Base-by-base conservation (phyloP, 2,329 filamentous ascomycete species). In the Ascochyta rabiei region DNA sequence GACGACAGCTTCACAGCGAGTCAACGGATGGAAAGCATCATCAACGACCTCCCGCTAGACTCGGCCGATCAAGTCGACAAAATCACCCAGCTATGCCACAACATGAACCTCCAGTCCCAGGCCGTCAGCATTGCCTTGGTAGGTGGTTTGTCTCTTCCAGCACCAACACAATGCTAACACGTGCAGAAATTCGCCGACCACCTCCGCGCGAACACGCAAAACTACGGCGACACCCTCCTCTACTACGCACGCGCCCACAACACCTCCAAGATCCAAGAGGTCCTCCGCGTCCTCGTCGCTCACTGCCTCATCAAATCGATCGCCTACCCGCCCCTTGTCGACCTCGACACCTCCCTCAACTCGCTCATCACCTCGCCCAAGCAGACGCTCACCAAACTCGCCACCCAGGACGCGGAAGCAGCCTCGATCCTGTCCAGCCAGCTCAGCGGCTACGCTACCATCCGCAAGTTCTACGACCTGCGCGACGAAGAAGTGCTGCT, bases 231-330 rank as follows among this genome's bases (percentile, higher is more conserved):
- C 61, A 90, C 91, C 0, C 82, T 98, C 18, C 88, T 95, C 77
- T 97, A 96, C 79, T 98, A 95, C 72, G 89, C 93, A 21, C 85
- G 96, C 12, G 90, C 92, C 3, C 92, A 96, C 69, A 86, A 88
- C 23, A 79, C 86, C 1, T 81, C 84, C 60, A 96, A 93, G 75
- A 88, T 97, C 47, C 90, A 90, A 67, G 87, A 92, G 59, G 89
- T 96, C 18, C 83, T 96, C 38, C 90, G 96, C 70, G 84, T 95
- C 3, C 85, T 98, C 47, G 93, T 92, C 64, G 91, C 91, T 2
- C 89, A 92, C 72, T 96, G 89, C 40, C 82, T 98, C 15, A 84
- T 96, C 38, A 90, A 96, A 65, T 96, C 92, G 1, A 86, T 86
- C 0, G 88, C 88, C 0, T 96, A 89, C 67, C 93, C 93, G 1